Evolutionary conservation across 2,329 filamentous ascomycete species (phyloP).

Genomic region (Tolypocladium album): DNA sequence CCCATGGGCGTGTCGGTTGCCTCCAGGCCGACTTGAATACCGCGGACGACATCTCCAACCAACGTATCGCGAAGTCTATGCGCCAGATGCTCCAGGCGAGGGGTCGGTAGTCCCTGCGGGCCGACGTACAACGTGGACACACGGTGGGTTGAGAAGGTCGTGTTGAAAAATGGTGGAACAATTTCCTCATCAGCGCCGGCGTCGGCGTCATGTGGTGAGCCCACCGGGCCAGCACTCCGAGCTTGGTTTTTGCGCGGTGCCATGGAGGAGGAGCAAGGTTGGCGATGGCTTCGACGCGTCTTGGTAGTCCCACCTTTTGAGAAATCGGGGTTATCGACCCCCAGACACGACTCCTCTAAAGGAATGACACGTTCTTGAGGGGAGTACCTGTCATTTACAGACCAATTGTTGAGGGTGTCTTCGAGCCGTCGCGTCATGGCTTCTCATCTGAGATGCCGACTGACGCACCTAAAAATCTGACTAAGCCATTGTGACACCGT

Average conservation of each 20-base stretch:
- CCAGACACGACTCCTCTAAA: no score
- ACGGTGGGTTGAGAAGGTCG: slow-evolving; percentile 46
- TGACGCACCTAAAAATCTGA: no score
- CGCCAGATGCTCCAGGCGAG: slow-evolving; percentile 31
- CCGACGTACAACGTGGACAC: slow-evolving; percentile 43
- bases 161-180: slow-evolving; percentile 41
- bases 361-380: not conserved
- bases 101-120: slow-evolving; percentile 21
- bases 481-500: no score
- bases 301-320: not conserved
- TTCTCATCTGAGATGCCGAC: not conserved
- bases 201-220: not conserved
- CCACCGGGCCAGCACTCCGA: not conserved
- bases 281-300: not conserved
- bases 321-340: no score
- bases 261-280: no score
- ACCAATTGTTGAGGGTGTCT: not conserved
- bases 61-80: slow-evolving; percentile 41
- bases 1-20: slow-evolving; percentile 27
- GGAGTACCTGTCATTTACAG: not conserved
- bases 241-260: not conserved
- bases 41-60: slow-evolving; percentile 49
- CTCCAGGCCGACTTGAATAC: slow-evolving; percentile 41
- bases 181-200: slow-evolving; percentile 12
- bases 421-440: not conserved